These are phyloP conservation scores for Neurospora intermedia DNA, from an alignment of 495 filamentous ascomycete species.

Conservation along the genomic window DNA sequence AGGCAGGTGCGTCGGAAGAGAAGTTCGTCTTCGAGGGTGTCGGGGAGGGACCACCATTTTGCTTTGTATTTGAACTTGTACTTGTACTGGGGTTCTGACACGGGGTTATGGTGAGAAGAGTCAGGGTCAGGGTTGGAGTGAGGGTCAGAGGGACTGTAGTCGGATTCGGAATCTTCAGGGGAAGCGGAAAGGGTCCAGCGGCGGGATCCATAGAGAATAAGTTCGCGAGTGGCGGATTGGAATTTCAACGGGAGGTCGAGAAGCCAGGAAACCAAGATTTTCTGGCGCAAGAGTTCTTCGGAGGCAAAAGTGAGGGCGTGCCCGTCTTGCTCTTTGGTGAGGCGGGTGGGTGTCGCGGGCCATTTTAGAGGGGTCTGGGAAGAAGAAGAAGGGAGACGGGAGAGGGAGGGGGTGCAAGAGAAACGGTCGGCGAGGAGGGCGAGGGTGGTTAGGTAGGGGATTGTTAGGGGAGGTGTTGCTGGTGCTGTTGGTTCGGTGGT, in stretches of 20 bases:
- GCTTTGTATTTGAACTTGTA: conserved; percentile 22
- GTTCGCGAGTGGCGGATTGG: conserved; percentile 39
- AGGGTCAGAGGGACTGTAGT: too few relatives aligned
- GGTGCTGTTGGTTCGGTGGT: background rate
- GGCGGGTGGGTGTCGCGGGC: conserved; percentile 27
- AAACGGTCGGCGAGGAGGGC: conserved; percentile 59
- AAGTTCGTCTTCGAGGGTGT: conserved; percentile 63
- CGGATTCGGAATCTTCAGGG: conserved; percentile 9
- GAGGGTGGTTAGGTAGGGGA: conserved; percentile 49
- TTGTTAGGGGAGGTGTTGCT: conserved; percentile 17
- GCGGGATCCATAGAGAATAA: conserved; percentile 57
- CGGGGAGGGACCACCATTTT: conserved; percentile 65
- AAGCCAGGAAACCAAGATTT: conserved; percentile 49
- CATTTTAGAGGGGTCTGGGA: conserved; percentile 30
- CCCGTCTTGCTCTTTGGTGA: conserved; percentile 29
- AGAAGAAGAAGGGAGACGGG: conserved; percentile 20
- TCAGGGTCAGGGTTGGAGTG: too few relatives aligned
- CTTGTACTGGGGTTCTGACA: too few relatives aligned
- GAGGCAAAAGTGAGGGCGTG: conserved; percentile 19
- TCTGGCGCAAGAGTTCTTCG: conserved; percentile 53
- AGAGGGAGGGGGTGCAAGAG: conserved; percentile 38
- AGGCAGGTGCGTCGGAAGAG: conserved; percentile 58
- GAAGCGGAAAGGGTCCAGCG: conserved; percentile 40
- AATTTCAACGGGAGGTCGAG: conserved; percentile 46
- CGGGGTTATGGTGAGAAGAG: too few relatives aligned